Percentiles rank a stretch among this genome's conserved stretches.
Evolutionary conservation across 2,329 filamentous ascomycete genomes (phyloP).

Genomic region (Allantophomopsis lycopodina): DNA sequence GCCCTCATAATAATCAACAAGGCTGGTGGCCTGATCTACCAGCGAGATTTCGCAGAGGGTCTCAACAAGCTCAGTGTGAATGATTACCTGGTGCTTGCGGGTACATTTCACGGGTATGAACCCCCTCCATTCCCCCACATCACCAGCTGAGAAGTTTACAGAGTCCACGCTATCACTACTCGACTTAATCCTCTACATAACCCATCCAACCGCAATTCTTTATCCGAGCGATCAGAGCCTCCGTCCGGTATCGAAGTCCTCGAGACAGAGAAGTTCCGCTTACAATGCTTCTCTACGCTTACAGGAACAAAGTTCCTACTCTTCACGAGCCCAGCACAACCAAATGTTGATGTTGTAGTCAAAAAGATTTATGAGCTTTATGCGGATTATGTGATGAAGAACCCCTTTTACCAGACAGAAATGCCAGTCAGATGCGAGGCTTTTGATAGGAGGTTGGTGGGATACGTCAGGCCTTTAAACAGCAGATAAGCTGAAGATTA

Average conservation of each 20-base stretch:
- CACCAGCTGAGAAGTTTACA: slow-evolving; percentile 14
- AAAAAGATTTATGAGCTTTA: slow-evolving; percentile 87
- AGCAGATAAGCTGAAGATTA: slow-evolving; percentile 24
- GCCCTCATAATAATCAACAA: slow-evolving; percentile 98
- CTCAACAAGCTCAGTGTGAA: slow-evolving; percentile 86
- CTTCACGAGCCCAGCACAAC: slow-evolving; percentile 64
- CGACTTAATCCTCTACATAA: slow-evolving; percentile 51
- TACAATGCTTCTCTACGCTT: slow-evolving; percentile 91
- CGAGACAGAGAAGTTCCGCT: slow-evolving; percentile 84
- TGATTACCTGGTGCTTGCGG: slow-evolving; percentile 91
- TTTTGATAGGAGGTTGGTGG: slow-evolving; percentile 76
- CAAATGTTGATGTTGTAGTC: slow-evolving; percentile 75
- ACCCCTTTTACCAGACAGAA: slow-evolving; percentile 95
- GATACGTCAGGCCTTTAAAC: slow-evolving; percentile 65
- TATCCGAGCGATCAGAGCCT: slow-evolving; percentile 37
- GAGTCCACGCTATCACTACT: slow-evolving; percentile 56
- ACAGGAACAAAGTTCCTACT: slow-evolving; percentile 93
- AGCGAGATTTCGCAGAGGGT: slow-evolving; percentile 79
- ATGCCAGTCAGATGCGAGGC: slow-evolving; percentile 95
- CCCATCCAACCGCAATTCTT: slow-evolving; percentile 34
- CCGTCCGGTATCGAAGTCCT: slow-evolving; percentile 80
- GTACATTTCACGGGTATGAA: slow-evolving; percentile 83
- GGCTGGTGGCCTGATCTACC: slow-evolving; percentile 90
- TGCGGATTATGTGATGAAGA: slow-evolving; percentile 97
- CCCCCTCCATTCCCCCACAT: slow-evolving; percentile 14